Percentiles rank a stretch among this genome's conserved stretches.
Conservation (phyloP, 768 basidiomycete species). For the Xerocomellus dryophilus region DNA sequence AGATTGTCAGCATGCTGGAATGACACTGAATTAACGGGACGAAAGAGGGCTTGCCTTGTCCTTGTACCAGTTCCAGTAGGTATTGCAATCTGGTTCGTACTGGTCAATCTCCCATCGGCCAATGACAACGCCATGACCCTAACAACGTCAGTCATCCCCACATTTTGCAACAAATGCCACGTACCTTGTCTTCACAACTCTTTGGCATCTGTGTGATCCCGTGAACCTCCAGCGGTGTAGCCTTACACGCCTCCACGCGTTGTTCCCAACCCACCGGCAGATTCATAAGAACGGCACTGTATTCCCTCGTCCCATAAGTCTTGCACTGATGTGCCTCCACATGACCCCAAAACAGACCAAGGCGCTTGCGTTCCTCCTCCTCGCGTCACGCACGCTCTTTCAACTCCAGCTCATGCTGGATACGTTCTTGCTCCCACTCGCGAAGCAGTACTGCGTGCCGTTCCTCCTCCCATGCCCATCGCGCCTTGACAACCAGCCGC, state of each 20-base stretch:
- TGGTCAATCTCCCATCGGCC: conserved; percentile 30
- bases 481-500: conserved; percentile 8
- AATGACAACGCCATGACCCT: conserved; percentile 17
- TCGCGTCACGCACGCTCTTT: conserved; percentile 20
- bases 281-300: conserved; percentile 30
- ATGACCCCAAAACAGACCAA: conserved; percentile 23
- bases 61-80: conserved; percentile 27
- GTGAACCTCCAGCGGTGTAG: conserved; percentile 25
- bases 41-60: conserved; percentile 25
- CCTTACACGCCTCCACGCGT: conserved; percentile 25
- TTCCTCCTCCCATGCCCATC: conserved; percentile 23
- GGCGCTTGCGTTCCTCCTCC: conserved; percentile 17
- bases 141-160: neutral
- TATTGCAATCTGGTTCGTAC: conserved; percentile 25
- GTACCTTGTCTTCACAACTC: conserved; percentile 23
- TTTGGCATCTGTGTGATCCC: conserved; percentile 14
- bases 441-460: conserved; percentile 2
- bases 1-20: neutral
- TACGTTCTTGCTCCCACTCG: conserved; percentile 21
- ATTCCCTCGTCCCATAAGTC: conserved; percentile 28
- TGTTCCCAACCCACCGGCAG: conserved; percentile 22
- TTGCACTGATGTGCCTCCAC: conserved; percentile 24
- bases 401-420: conserved; percentile 14
- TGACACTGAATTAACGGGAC: neutral
- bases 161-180: neutral